Conservation (phyloP, 1,284 basidiomycete genomes). For the Cutaneotrichosporon sp. region DNA sequence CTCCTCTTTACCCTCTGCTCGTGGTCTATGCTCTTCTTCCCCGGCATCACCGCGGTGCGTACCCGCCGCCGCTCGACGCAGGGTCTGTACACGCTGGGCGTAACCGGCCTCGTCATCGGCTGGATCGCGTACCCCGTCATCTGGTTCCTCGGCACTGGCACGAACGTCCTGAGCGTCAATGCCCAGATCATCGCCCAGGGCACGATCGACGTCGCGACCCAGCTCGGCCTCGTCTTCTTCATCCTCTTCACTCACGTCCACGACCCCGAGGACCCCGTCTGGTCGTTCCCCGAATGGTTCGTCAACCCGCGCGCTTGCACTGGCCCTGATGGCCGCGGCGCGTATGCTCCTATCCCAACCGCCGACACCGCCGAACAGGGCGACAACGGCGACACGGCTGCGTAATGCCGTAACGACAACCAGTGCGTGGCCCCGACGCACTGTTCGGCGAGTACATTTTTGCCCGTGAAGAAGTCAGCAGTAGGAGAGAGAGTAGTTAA, state of each 20-base stretch:
- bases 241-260: slow-evolving; percentile 47
- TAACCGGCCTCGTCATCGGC: slow-evolving; percentile 35
- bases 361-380: slow-evolving; percentile 3
- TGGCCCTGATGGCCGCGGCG: slow-evolving; percentile 37
- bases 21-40: slow-evolving; percentile 39
- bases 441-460: background rate
- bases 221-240: slow-evolving; percentile 49
- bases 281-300: slow-evolving; percentile 48
- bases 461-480: background rate
- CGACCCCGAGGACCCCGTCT: slow-evolving; percentile 44
- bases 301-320: slow-evolving; percentile 35
- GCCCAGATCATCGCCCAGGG: slow-evolving; percentile 49
- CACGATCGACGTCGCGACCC: slow-evolving; percentile 46
- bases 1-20: slow-evolving; percentile 31
- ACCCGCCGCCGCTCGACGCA: slow-evolving; percentile 35
- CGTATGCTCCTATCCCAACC: slow-evolving; percentile 43
- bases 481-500: background rate
- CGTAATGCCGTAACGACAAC: background rate
- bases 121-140: slow-evolving; percentile 48
- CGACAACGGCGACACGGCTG: background rate
- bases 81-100: slow-evolving; percentile 42
- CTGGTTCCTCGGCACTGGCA: slow-evolving; percentile 40
- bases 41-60: slow-evolving; percentile 39
- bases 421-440: background rate
- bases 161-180: slow-evolving; percentile 43